phyloP scores from a whole-genome alignment of 78 protist genomes.

The Monocercomonoides exilis region DNA sequence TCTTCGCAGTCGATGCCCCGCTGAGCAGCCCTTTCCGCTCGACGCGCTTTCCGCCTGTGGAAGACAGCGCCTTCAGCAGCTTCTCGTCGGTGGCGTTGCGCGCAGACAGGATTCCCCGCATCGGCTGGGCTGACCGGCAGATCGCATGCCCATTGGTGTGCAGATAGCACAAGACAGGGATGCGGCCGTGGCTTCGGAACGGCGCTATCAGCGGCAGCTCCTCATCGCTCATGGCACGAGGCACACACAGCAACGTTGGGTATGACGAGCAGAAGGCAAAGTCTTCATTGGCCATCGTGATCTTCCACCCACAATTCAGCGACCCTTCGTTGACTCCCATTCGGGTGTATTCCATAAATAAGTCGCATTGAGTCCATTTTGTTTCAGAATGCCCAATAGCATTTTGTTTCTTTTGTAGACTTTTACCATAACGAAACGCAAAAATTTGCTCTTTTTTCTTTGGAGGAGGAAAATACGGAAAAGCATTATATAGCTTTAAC shows the following conservation, averaged over 20 bases:
- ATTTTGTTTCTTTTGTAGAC: too few species aligned
- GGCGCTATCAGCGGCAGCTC: slow-evolving; percentile 19
- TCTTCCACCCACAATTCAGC: too few species aligned
- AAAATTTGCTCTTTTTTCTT: too few species aligned
- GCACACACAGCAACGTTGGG: slow-evolving; percentile 53
- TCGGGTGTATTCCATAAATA: not conserved
- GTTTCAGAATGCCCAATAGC: not conserved
- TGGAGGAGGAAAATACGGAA: too few species aligned
- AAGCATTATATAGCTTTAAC: too few species aligned
- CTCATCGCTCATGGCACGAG: slow-evolving; percentile 39
- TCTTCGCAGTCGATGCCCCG: too few species aligned
- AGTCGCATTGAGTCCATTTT: not conserved
- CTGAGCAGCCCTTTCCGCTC: too few species aligned
- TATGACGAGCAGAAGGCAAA: slow-evolving; percentile 60
- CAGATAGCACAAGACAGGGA: slow-evolving; percentile 60
- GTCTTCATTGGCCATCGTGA: slow-evolving; percentile 39
- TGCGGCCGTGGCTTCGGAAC: slow-evolving; percentile 50
- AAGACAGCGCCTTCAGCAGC: not conserved
- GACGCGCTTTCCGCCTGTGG: too few species aligned
- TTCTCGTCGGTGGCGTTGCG: not conserved
- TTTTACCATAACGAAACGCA: too few species aligned
- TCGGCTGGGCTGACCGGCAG: not conserved
- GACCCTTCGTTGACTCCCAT: too few species aligned
- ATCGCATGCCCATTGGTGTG: slow-evolving; percentile 8
- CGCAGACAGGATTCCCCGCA: not conserved